Percentiles rank a stretch among this genome's conserved stretches.
Conservation (phyloP, 305 asterid species). For the Ajuga reptans region DNA sequence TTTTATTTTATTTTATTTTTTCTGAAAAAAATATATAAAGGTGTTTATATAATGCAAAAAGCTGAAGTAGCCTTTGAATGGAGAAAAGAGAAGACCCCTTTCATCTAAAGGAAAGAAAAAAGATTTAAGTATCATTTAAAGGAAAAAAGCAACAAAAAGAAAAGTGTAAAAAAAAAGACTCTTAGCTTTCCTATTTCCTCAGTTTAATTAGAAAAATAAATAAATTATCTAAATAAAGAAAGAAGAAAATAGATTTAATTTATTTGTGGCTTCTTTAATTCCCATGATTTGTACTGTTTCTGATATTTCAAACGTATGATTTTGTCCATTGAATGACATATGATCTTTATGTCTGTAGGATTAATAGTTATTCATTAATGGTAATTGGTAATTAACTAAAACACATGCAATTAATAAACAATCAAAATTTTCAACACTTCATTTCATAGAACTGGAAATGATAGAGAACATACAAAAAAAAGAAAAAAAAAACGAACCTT, state of each 20-base stretch:
- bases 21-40: slow-evolving; percentile 34
- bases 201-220: too few relatives aligned
- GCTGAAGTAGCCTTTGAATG: slow-evolving; percentile 48
- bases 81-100: slow-evolving; percentile 38
- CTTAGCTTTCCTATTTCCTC: too few relatives aligned
- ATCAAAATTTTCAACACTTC: too few relatives aligned
- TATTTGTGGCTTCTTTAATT: not conserved
- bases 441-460: too few relatives aligned
- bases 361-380: too few relatives aligned
- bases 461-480: too few relatives aligned
- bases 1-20: not conserved
- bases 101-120: slow-evolving; percentile 29
- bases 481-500: slow-evolving; percentile 33
- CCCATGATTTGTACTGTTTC: not conserved
- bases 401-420: not conserved
- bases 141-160: slow-evolving; percentile 4
- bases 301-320: slow-evolving; percentile 6
- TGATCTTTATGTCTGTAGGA: too few relatives aligned
- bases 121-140: slow-evolving; percentile 18
- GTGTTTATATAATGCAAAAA: slow-evolving; percentile 41
- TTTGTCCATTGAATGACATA: not conserved
- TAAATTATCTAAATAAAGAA: too few relatives aligned
- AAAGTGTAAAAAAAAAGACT: slow-evolving; percentile 1
- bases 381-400: too few relatives aligned
- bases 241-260: not conserved